phyloP scores from a whole-genome alignment of 495 filamentous ascomycete species.

The Penicilliopsis zonata region DNA sequence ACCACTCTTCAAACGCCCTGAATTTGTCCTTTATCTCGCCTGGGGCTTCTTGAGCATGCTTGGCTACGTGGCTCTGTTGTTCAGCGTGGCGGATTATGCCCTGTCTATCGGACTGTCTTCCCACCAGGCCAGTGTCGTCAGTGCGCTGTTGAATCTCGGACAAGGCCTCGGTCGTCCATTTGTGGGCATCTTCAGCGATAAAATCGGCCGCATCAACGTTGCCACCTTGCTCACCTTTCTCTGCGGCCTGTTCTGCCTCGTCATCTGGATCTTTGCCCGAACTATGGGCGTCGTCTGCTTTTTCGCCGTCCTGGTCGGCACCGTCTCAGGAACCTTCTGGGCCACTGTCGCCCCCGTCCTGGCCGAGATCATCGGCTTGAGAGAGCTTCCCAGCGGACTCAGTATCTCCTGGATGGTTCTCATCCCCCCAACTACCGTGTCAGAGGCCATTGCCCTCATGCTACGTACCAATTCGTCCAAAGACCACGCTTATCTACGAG shows the following conservation, averaged over 20 bases:
- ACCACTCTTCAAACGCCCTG: conserved; percentile 42
- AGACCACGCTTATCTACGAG: conserved; percentile 40
- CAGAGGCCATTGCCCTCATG: conserved; percentile 64
- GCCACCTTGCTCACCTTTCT: conserved; percentile 52
- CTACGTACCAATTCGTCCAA: conserved; percentile 35
- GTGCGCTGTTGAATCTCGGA: conserved; percentile 61
- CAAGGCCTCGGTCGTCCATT: conserved; percentile 58
- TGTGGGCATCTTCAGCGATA: conserved; percentile 64
- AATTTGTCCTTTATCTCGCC: conserved; percentile 51
- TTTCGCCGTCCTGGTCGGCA: conserved; percentile 58
- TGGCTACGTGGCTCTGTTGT: conserved; percentile 65
- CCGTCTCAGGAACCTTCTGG: conserved; percentile 65
- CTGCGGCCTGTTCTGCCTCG: conserved; percentile 52
- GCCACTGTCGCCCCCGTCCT: conserved; percentile 56
- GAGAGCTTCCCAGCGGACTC: conserved; percentile 56
- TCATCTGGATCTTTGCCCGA: conserved; percentile 63
- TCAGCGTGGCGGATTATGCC: conserved; percentile 65
- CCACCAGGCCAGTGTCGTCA: conserved; percentile 56
- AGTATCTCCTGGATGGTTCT: conserved; percentile 69
- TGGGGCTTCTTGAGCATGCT: conserved; percentile 65
- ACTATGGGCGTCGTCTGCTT: conserved; percentile 56
- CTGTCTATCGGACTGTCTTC: conserved; percentile 51
- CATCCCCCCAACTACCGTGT: conserved; percentile 60
- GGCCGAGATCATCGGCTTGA: conserved; percentile 66
- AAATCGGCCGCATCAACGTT: conserved; percentile 60